Base-by-base conservation (phyloP, 331 rosid genomes). In the Dryas integrifolia region DNA sequence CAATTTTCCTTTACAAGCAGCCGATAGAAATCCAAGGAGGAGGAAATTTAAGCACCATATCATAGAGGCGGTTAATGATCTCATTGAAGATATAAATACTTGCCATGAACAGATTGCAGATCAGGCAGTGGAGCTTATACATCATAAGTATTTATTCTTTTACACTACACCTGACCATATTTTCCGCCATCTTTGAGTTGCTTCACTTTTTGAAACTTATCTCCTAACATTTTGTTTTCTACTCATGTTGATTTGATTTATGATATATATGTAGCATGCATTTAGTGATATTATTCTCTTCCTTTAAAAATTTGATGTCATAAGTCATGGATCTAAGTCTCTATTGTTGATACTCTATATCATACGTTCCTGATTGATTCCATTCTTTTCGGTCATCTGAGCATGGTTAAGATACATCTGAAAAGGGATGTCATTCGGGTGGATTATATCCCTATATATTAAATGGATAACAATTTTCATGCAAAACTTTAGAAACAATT, bases 51-150 rank as follows among this genome's bases (percentile, higher is more conserved):
- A 69, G 62, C 73, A 52, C 10, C 61, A 51, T 38, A 24, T n/a
- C 69, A 72, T 48, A 15, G 60, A 60, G 40, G 79, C 59, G 15
- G 52, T 46, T 13, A 75, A 65, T 67, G 74, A 75, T 14, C 73
- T 75, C 44, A 56, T 75, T 65, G 67, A 75, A 24, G 79, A 67
- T 67, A 66, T 67, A 41, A 75, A 16, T 9, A 66, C 59, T 53
- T 75, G 79, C 51, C 74, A 75, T 47, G 67, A 67, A 35, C 73
- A 30, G 48, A 67, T 75, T 57, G 79, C 79, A 15, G 73, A 75
- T 35, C 79, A 45, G 49, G 60, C 60, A 3, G 48, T 65, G 39
- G 67, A 75, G 65, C 79, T 52, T 14, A 66, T 75, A 26, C 59
- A 66, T 57, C 79, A 56, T 3, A 58, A 46, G 47, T 75, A 66